These are phyloP conservation scores for Hyaloscypha hepaticicola DNA, from an alignment of 495 filamentous ascomycete genomes.

Conservation along the genomic window DNA sequence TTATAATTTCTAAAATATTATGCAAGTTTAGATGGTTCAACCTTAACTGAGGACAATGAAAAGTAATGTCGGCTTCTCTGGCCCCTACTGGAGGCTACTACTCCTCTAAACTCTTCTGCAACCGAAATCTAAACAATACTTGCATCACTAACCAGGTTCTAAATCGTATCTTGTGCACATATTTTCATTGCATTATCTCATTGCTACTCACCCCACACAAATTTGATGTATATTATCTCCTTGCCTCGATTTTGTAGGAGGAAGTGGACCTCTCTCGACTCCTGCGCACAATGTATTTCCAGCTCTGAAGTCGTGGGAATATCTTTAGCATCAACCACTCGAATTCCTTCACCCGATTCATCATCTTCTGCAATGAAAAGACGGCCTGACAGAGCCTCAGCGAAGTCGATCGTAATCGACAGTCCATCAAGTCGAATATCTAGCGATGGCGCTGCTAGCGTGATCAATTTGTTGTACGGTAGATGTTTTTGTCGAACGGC, in stretches of 20 bases:
- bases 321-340: conserved; percentile 15
- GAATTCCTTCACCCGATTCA: not conserved
- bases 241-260: conserved; percentile 16
- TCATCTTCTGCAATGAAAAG: conserved; percentile 19
- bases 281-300: conserved; percentile 14
- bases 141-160: no score
- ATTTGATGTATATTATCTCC: conserved; percentile 12
- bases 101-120: no score
- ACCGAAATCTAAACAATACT: no score
- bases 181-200: not conserved
- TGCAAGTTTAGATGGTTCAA: no score
- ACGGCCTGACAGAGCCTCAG: conserved; percentile 19
- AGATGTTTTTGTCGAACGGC: conserved; percentile 16
- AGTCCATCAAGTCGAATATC: conserved; percentile 18
- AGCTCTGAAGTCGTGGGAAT: conserved; percentile 27
- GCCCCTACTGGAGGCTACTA: no score
- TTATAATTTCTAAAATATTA: no score
- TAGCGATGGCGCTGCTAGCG: conserved; percentile 20
- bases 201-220: conserved; percentile 11
- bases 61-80: no score
- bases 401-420: conserved; percentile 26
- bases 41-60: no score
- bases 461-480: conserved; percentile 18
- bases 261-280: conserved; percentile 24
- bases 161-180: no score